Evolutionary conservation across 345 rosid species (phyloP).

Genomic region (Combretum micranthum): DNA sequence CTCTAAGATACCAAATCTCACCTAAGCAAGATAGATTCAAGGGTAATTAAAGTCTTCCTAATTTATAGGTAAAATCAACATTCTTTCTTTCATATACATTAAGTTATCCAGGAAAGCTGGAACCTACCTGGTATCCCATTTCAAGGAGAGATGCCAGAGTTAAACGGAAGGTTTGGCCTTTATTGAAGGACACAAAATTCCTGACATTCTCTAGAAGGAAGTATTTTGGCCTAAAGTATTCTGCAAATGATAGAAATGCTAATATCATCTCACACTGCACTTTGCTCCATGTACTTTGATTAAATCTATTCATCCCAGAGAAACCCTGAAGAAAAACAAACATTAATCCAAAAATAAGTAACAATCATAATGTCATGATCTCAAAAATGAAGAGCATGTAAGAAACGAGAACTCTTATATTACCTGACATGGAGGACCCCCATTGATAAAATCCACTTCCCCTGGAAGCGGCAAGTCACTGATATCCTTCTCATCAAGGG

Average conservation of each 20-base stretch:
- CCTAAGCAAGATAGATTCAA: slow-evolving; percentile 26
- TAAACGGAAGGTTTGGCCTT: slow-evolving; percentile 78
- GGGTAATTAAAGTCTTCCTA: neutral
- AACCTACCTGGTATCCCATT: slow-evolving; percentile 47
- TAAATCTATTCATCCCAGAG: slow-evolving; percentile 84
- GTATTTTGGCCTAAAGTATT: slow-evolving; percentile 79
- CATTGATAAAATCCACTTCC: slow-evolving; percentile 83
- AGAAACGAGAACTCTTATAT: neutral
- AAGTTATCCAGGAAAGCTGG: neutral
- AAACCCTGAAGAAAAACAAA: slow-evolving; percentile 57
- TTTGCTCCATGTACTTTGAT: slow-evolving; percentile 65
- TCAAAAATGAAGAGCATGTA: neutral
- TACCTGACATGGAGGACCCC: slow-evolving; percentile 99
- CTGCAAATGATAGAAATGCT: slow-evolving; percentile 60
- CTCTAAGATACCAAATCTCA: slow-evolving; percentile 87
- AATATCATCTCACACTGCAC: slow-evolving; percentile 68
- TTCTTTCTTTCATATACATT: neutral
- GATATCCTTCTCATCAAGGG: slow-evolving; percentile 34
- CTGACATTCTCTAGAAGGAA: slow-evolving; percentile 91
- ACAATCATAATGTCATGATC: neutral
- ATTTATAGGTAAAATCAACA: neutral
- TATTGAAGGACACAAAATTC: slow-evolving; percentile 71
- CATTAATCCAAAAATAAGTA: neutral
- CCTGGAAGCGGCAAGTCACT: slow-evolving; percentile 43
- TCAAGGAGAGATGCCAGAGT: slow-evolving; percentile 64